A percentile compares a stretch with the other conserved stretches of the same genome.
phyloP scores from a whole-genome alignment of 1,284 basidiomycete genomes.

The Ceratobasidium sp. region DNA sequence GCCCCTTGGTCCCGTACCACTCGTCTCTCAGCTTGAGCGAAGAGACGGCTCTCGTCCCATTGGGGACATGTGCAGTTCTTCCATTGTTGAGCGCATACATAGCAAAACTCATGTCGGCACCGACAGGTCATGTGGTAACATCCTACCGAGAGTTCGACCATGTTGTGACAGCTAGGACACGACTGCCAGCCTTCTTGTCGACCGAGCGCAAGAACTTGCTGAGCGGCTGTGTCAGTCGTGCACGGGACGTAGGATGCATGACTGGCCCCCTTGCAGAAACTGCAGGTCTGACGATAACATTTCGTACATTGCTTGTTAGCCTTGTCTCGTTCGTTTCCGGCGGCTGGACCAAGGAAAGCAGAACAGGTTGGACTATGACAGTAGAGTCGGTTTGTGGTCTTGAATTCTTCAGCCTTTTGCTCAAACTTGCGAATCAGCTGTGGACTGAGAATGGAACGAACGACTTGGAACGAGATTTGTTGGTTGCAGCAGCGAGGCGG shows the following conservation, averaged over 20 bases:
- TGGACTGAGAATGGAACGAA: slow-evolving; percentile 48
- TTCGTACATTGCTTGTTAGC: slow-evolving; percentile 1
- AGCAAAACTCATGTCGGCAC: slow-evolving; percentile 34
- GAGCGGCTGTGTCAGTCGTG: slow-evolving; percentile 47
- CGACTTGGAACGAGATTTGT: slow-evolving; percentile 48
- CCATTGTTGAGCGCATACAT: slow-evolving; percentile 23
- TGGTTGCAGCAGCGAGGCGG: slow-evolving; percentile 57
- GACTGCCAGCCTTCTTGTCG: slow-evolving; percentile 37
- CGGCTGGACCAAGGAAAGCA: slow-evolving; percentile 56
- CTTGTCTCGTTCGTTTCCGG: background rate
- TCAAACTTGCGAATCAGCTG: slow-evolving; percentile 47
- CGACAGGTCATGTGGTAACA: slow-evolving; percentile 36
- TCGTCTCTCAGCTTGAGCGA: slow-evolving; percentile 50
- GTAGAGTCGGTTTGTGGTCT: slow-evolving; percentile 55
- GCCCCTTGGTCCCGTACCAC: slow-evolving; percentile 52
- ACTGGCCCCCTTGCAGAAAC: slow-evolving; percentile 54
- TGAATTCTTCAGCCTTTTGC: slow-evolving; percentile 51
- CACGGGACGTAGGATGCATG: slow-evolving; percentile 50
- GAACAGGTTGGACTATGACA: slow-evolving; percentile 59
- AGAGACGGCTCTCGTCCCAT: slow-evolving; percentile 60
- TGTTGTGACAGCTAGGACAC: slow-evolving; percentile 30
- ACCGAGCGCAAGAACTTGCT: slow-evolving; percentile 55
- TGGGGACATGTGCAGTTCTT: slow-evolving; percentile 54
- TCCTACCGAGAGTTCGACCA: slow-evolving; percentile 27
- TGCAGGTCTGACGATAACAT: slow-evolving; percentile 55